Percentiles rank a stretch among this genome's conserved stretches.
Evolutionary conservation across 2,329 filamentous ascomycete genomes (phyloP).

Genomic region (Macrophomina pseudophaseolina): DNA sequence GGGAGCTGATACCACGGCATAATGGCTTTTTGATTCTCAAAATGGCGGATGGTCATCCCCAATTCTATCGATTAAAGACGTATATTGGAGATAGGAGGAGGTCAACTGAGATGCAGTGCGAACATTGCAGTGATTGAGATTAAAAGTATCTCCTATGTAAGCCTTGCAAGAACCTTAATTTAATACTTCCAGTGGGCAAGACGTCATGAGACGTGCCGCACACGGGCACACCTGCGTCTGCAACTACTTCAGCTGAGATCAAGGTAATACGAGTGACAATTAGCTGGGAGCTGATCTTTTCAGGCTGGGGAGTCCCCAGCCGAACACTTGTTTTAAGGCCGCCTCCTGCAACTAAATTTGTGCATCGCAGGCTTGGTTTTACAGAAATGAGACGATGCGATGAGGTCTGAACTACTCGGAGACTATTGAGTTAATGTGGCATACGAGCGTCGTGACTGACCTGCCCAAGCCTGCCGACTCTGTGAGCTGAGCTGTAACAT

Average conservation of each 20-base stretch:
- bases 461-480: no score
- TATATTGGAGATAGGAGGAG: background rate
- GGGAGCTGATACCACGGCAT: no score
- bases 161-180: slow-evolving; percentile 1
- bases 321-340: background rate
- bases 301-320: background rate
- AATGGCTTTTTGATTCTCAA: no score
- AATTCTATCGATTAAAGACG: no score
- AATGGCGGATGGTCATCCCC: no score
- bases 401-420: no score
- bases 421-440: no score
- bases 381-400: background rate
- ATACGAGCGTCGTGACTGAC: no score
- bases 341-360: background rate
- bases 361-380: background rate
- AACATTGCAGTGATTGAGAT: background rate
- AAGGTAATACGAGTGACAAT: background rate
- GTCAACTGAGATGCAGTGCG: background rate
- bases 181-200: background rate
- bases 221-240: background rate
- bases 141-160: background rate
- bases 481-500: no score
- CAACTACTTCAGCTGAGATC: background rate
- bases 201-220: background rate
- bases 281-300: background rate